Percentiles rank a stretch among this genome's conserved stretches.
These are phyloP conservation scores for Fusarium sp. DNA, from an alignment of 2,329 filamentous ascomycete genomes.

Conservation along the genomic window DNA sequence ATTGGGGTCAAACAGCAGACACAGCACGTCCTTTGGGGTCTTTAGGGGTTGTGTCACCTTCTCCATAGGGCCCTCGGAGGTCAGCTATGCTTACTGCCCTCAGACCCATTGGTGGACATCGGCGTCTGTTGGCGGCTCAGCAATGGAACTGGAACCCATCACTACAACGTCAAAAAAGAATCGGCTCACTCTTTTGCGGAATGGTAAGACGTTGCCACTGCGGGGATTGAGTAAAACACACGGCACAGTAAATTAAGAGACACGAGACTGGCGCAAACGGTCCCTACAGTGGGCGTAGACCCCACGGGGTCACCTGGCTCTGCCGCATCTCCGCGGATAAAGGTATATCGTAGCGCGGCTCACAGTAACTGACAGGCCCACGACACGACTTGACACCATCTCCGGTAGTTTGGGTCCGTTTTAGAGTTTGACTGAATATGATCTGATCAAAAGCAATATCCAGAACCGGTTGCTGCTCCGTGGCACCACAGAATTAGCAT, in stretches of 20 bases:
- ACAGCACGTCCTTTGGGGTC: not conserved
- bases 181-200: constrained; percentile 9
- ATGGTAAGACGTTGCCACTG: not conserved
- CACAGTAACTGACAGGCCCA: not conserved
- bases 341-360: constrained; percentile 17
- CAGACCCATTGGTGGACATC: not conserved
- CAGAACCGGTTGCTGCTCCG: not conserved
- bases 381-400: constrained; percentile 8
- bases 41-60: not conserved
- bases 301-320: constrained; percentile 26
- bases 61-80: not conserved
- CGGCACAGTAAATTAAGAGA: not conserved
- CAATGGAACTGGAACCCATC: constrained; percentile 12
- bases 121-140: not conserved
- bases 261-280: constrained; percentile 11
- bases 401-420: not conserved
- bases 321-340: constrained; percentile 24
- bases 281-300: not conserved
- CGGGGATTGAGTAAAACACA: not conserved
- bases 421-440: constrained; percentile 15
- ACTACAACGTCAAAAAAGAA: not conserved
- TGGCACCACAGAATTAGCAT: not conserved
- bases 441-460: constrained; percentile 5
- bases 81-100: not conserved
- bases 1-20: not conserved